A percentile compares a stretch with the other conserved stretches of the same genome.
Conservation (phyloP, 2,329 filamentous ascomycete genomes). For the Alternaria conjuncta region DNA sequence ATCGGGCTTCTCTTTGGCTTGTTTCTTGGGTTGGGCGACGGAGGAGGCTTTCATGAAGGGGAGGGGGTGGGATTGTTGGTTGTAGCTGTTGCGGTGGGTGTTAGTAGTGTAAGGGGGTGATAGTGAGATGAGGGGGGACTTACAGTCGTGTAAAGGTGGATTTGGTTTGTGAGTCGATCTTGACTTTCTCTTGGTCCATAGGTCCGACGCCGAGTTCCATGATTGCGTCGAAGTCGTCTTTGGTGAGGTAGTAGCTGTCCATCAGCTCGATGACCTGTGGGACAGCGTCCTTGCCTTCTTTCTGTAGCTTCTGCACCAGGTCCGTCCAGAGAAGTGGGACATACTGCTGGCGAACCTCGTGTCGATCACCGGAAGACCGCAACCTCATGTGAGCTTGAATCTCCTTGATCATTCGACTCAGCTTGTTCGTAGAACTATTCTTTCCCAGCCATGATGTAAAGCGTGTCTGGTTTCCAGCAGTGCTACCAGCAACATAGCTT, state of each 20-base stretch:
- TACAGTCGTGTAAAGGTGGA: slow-evolving; percentile 86
- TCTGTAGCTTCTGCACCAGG: slow-evolving; percentile 74
- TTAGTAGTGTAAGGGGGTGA: slow-evolving; percentile 9
- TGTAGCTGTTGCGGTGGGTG: slow-evolving; percentile 68
- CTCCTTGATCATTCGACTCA: slow-evolving; percentile 84
- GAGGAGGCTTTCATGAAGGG: slow-evolving; percentile 95
- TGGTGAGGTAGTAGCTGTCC: slow-evolving; percentile 95
- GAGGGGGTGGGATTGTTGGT: slow-evolving; percentile 81
- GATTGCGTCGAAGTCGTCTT: slow-evolving; percentile 93
- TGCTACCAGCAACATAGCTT: slow-evolving; percentile 82
- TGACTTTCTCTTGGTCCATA: slow-evolving; percentile 76
- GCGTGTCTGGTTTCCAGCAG: slow-evolving; percentile 67
- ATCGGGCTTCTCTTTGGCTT: slow-evolving; percentile 80
- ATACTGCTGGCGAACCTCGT: slow-evolving; percentile 95
- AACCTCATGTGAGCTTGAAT: slow-evolving; percentile 98
- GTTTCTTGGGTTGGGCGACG: slow-evolving; percentile 74
- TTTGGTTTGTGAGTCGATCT: slow-evolving; percentile 86
- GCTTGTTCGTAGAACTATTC: slow-evolving; percentile 79
- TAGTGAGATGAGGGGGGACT: slow-evolving; percentile 51
- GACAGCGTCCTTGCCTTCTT: slow-evolving; percentile 82
- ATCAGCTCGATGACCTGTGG: slow-evolving; percentile 88
- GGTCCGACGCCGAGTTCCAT: slow-evolving; percentile 88
- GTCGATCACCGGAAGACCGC: slow-evolving; percentile 84
- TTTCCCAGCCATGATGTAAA: slow-evolving; percentile 96
- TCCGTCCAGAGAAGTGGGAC: slow-evolving; percentile 86